Evolutionary conservation across 139 green algal species (phyloP), one percentile per base, ranked within the genome.

Genomic region (Closterium sp.): DNA sequence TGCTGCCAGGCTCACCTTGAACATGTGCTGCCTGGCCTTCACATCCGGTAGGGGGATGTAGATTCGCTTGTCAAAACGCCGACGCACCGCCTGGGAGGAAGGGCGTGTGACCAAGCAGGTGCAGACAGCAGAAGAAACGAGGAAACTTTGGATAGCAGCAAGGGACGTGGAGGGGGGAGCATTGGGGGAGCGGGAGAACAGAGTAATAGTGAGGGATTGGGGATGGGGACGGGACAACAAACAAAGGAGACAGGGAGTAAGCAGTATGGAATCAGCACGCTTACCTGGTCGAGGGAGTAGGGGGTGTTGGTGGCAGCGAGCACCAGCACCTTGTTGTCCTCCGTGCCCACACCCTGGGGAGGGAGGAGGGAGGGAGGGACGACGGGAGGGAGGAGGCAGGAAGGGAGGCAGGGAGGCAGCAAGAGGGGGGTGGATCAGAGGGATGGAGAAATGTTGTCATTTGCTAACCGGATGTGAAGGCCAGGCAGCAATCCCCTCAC

Each of bases 1-100:
- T 96, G 93, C 19, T 97, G 96, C 17, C 98, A 95, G 10, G 98
- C 89, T 31, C 45, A 94, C 93, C 87, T 97, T 97, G 96, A 99
- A 99, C 97, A 99, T 99, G 94, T 96, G 93, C 19, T 97, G 96
- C 17, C 98, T 95, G 10, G 98, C 97, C 6, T 95, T 89, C 28
- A 95, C 95, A 91, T 99, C 98, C 0, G 98, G 98, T 91, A 99
- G 96, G 31, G 98, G 97, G 92, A 99, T 99, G 96, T 99, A 99
- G 93, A 99, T 99, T 70, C 98, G 96, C 96, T 98, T 98, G 95
- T 98, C 97, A 92, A 98, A 98, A 21, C 97, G 96, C 13, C 97
- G 87, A 30, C 97, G 95, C n/a, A 99, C 92, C 62, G 97, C 97
- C 92, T 98, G 96, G 17, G 17, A 79, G 62, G 62, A 50, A 45